Evolutionary conservation across 768 basidiomycete species (phyloP).

Genomic region (Lactarius pseudohatsudake): DNA sequence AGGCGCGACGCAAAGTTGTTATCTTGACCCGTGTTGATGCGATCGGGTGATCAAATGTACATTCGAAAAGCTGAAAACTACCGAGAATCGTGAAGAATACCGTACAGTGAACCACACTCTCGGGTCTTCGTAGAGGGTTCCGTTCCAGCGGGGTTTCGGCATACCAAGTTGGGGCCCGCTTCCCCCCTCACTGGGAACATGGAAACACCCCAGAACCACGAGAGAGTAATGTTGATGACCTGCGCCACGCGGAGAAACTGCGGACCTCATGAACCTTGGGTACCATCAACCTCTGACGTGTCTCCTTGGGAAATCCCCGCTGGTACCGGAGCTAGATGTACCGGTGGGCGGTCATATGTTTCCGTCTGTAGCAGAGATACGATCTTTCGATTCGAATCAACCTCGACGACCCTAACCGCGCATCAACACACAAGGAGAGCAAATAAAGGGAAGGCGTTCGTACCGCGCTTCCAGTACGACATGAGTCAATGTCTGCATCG

Average conservation of each 20-base stretch:
- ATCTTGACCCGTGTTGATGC: background rate
- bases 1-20: background rate
- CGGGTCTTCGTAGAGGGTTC: background rate
- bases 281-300: background rate
- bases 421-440: background rate
- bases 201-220: background rate
- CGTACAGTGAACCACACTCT: background rate
- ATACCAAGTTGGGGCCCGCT: background rate
- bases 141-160: background rate
- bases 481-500: conserved; percentile 9
- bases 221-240: background rate
- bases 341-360: conserved; percentile 6
- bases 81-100: no score
- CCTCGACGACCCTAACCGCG: background rate
- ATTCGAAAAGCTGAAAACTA: background rate
- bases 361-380: conserved; percentile 3
- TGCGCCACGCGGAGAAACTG: background rate
- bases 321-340: conserved; percentile 4
- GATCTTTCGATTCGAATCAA: background rate
- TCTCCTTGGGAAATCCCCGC: conserved; percentile 20
- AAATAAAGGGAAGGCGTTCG: background rate
- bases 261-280: background rate
- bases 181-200: background rate
- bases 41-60: background rate
- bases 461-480: conserved; percentile 12